Percentiles rank a stretch among this genome's conserved stretches.
Conservation (phyloP, 257 asterid species). For the Marsdenia floribunda region DNA sequence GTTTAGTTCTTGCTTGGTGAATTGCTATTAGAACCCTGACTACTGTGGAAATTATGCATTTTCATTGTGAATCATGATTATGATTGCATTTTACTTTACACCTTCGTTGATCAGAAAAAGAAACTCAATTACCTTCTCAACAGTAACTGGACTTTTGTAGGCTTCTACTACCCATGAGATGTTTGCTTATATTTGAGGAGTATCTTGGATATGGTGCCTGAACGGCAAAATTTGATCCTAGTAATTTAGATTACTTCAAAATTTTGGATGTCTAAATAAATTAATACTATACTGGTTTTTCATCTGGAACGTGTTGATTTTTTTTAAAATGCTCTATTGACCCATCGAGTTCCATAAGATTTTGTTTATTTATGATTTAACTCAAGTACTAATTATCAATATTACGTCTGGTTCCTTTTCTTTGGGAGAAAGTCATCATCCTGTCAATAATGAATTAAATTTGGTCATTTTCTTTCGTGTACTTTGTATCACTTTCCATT, state of each 20-base stretch:
- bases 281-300: background rate
- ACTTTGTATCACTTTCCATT: no score
- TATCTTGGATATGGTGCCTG: background rate
- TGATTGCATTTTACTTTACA: background rate
- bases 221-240: background rate
- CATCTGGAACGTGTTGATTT: background rate
- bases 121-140: constrained; percentile 9
- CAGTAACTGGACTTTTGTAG: background rate
- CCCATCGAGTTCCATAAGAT: background rate
- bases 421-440: background rate
- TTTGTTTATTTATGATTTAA: background rate
- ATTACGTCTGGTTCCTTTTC: background rate
- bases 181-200: background rate
- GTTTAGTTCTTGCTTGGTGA: background rate
- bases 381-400: background rate
- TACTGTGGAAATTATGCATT: no score
- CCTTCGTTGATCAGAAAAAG: constrained; percentile 4
- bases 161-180: background rate
- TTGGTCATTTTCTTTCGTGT: background rate
- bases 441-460: background rate
- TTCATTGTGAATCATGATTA: background rate
- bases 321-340: background rate
- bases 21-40: background rate
- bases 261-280: background rate
- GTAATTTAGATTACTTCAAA: background rate